Evolutionary conservation across 2,329 filamentous ascomycete genomes (phyloP).

Genomic region (Stemphylium beticola): DNA sequence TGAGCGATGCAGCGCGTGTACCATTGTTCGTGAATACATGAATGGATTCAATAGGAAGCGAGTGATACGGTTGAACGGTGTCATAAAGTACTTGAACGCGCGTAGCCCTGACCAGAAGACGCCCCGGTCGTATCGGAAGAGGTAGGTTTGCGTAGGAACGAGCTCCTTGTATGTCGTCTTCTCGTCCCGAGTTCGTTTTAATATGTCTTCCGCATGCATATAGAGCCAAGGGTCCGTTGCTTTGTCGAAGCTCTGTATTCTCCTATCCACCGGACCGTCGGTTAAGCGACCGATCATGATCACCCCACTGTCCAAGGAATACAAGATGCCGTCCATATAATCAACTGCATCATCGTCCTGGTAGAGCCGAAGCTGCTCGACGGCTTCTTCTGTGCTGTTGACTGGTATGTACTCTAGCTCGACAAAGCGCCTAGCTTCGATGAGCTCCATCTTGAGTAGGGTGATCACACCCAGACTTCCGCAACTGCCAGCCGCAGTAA

Average conservation of each 20-base stretch:
- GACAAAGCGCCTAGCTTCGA: constrained; percentile 63
- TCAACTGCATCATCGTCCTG: constrained; percentile 56
- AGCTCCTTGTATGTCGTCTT: constrained; percentile 42
- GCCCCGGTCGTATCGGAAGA: constrained; percentile 68
- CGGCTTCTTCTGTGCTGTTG: constrained; percentile 56
- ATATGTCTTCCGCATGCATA: constrained; percentile 61
- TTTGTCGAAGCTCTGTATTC: constrained; percentile 59
- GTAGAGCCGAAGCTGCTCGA: constrained; percentile 57
- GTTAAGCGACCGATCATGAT: constrained; percentile 67
- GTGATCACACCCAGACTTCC: constrained; percentile 68
- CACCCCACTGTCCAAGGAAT: constrained; percentile 60
- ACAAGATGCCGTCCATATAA: constrained; percentile 75
- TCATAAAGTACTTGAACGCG: constrained; percentile 66
- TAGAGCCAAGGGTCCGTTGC: constrained; percentile 76
- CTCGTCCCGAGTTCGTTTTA: constrained; percentile 19
- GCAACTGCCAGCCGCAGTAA: constrained; percentile 64
- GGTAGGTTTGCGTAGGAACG: constrained; percentile 59
- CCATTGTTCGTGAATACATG: constrained; percentile 67
- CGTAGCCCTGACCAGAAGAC: constrained; percentile 69
- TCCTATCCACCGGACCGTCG: constrained; percentile 51
- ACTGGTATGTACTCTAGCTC: constrained; percentile 67
- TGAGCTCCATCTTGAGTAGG: constrained; percentile 64
- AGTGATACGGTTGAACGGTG: constrained; percentile 65
- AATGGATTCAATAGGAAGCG: constrained; percentile 66
- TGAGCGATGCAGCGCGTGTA: constrained; percentile 66